Conservation (phyloP, 495 filamentous ascomycete species). For the Extremus antarcticus region DNA sequence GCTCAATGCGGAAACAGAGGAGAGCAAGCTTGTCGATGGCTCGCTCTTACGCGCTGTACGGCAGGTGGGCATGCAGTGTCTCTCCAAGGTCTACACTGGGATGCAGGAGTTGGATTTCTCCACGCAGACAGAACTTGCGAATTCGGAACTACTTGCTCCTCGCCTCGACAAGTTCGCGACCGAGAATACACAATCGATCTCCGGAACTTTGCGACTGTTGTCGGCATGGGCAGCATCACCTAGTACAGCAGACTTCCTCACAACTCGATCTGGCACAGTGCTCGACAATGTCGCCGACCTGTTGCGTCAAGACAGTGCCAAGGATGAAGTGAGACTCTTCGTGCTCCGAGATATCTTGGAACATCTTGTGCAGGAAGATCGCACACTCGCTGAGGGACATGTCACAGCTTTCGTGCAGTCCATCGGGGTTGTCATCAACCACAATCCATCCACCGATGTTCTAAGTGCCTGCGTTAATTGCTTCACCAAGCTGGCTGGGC, state of each 20-base stretch:
- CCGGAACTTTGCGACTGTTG: constrained; percentile 69
- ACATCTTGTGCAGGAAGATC: constrained; percentile 39
- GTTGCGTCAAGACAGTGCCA: constrained; percentile 60
- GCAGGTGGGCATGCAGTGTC: constrained; percentile 63
- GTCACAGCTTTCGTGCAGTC: constrained; percentile 29
- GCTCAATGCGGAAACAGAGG: constrained; percentile 5
- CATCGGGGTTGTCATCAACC: constrained; percentile 46
- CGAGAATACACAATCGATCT: constrained; percentile 82
- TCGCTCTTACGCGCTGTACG: constrained; percentile 60
- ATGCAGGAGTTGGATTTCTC: constrained; percentile 1
- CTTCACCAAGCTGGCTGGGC: constrained; percentile 62
- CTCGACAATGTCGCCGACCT: constrained; percentile 60
- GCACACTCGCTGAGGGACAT: background rate
- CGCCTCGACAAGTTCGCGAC: constrained; percentile 68
- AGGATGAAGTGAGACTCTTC: constrained; percentile 80
- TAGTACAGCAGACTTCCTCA: constrained; percentile 56
- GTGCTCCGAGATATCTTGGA: constrained; percentile 61
- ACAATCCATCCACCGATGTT: constrained; percentile 52
- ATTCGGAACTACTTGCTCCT: constrained; percentile 62
- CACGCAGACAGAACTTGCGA: constrained; percentile 44
- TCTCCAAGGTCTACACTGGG: constrained; percentile 48
- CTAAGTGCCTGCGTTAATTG: constrained; percentile 67
- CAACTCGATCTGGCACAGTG: constrained; percentile 49
- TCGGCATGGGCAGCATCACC: constrained; percentile 63
- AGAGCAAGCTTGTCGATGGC: constrained; percentile 36